Percentiles rank a stretch among this genome's conserved stretches.
phyloP scores from a whole-genome alignment of 2,329 filamentous ascomycete species.

The Drechslerella coelobrocha region DNA sequence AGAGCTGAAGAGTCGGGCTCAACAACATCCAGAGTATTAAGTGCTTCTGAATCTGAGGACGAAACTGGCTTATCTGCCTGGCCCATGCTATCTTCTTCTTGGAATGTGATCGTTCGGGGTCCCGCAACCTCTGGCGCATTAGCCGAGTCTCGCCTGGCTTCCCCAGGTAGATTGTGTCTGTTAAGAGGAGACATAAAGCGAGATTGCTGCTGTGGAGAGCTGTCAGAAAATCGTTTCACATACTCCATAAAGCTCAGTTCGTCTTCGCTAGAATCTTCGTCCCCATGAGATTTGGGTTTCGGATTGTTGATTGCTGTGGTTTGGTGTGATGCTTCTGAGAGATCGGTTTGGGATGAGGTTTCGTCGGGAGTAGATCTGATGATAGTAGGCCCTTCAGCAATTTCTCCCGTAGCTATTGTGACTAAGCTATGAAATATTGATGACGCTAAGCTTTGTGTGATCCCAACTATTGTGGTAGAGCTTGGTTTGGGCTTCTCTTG shows the following conservation, averaged over 20 bases:
- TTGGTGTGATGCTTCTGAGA: not conserved
- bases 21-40: not conserved
- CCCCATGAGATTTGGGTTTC: not conserved
- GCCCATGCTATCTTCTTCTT: not conserved
- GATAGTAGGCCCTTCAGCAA: not conserved
- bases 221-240: constrained; percentile 31
- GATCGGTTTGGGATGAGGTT: not conserved
- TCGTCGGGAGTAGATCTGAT: not conserved
- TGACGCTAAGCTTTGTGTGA: constrained; percentile 23
- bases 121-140: too few relatives aligned
- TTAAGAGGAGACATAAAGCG: not conserved
- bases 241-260: constrained; percentile 45
- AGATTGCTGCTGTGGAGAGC: constrained; percentile 8
- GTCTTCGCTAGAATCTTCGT: constrained; percentile 36
- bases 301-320: not conserved
- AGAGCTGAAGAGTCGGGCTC: not conserved
- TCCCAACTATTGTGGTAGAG: not conserved
- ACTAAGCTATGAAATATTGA: constrained; percentile 26
- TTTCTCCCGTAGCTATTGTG: constrained; percentile 27
- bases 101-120: constrained; percentile 23
- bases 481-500: not conserved
- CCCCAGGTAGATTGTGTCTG: not conserved
- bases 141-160: too few relatives aligned
- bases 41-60: not conserved
- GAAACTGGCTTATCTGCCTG: not conserved